Conservation (phyloP, 2,329 filamentous ascomycete genomes). For the Phyllosticta citriasiana region DNA sequence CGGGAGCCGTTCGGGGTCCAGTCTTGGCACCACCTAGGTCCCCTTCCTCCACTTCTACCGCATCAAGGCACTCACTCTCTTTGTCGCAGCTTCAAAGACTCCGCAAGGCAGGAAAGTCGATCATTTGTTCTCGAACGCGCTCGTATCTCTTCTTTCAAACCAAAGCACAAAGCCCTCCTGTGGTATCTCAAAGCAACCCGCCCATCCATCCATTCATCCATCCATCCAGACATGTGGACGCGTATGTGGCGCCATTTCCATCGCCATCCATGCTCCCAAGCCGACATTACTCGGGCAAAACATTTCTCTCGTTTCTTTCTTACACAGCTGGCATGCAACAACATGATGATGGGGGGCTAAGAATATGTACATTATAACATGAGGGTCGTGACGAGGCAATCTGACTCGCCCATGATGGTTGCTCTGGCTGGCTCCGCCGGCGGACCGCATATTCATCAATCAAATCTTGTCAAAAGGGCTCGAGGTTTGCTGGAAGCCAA, state of each 20-base stretch:
- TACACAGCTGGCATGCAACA: constrained; percentile 3
- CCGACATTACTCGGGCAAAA: too few species aligned
- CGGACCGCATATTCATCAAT: neutral
- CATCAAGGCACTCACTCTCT: neutral
- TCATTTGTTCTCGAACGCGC: neutral
- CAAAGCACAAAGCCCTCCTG: neutral
- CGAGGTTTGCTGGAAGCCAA: constrained; percentile 12
- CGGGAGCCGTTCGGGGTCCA: neutral
- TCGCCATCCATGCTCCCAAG: too few species aligned
- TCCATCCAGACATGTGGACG: neutral
- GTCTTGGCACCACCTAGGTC: too few species aligned
- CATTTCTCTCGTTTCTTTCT: constrained; percentile 5
- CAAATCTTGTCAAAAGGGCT: constrained; percentile 5
- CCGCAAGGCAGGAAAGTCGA: neutral
- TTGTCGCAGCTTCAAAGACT: neutral
- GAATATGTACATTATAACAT: constrained; percentile 10
- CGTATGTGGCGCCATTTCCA: neutral
- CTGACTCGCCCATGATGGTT: neutral
- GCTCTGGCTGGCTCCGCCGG: neutral
- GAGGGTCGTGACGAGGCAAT: neutral
- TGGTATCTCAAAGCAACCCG: neutral
- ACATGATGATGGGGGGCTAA: neutral
- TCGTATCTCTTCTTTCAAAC: neutral
- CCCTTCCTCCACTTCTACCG: neutral
- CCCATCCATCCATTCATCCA: neutral